Base-by-base conservation (phyloP, 2,329 filamentous ascomycete species). In the Colletotrichum horii region DNA sequence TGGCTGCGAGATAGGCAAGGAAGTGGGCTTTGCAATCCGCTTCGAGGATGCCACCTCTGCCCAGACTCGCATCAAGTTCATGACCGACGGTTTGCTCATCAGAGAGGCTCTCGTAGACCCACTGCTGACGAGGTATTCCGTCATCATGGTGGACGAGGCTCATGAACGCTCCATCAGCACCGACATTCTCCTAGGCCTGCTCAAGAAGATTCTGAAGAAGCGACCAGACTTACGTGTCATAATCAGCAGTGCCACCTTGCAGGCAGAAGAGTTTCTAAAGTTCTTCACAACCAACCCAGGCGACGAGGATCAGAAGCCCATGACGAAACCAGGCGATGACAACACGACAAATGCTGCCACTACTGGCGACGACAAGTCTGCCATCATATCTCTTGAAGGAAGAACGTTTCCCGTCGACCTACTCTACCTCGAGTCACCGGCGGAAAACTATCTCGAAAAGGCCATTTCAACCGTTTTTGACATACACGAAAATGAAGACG, bases 71-170 rank as follows among this genome's bases (percentile, higher is more conserved):
- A 96, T 99, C 86, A 98, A 99, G 83, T 98, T 98, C 82, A 87
- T 98, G 77, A 99, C 96, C 1, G 97, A 99, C 85, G 96, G 96
- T 1, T 88, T 99, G 65, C 89, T 99, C 36, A 92, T 99, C 69
- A 90, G 96, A 80, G 97, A 99, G 85, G 97, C 96, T 32, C 89
- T 99, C 6, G 95, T 98, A 5, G 97, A 99, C 83, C 97, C 97
- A 15, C 86, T 98, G 5, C 86, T 99, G 43, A 97, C 95, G 24
- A 91, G 95, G 14, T 99, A 99, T 83, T 97, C 96, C 0, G 94
- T 98, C 60, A 95, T 99, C 80, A 98, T 99, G 95, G 94, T 99
- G 9, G 97, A 99, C 82, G 96, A 98, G 85, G 97, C 96, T 8
- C 97, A 99, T 82, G 96, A 98, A 84, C 90, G 97, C 70, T 98